Conservation (phyloP, 345 rosid species). For the Sisymbrium altissimum region DNA sequence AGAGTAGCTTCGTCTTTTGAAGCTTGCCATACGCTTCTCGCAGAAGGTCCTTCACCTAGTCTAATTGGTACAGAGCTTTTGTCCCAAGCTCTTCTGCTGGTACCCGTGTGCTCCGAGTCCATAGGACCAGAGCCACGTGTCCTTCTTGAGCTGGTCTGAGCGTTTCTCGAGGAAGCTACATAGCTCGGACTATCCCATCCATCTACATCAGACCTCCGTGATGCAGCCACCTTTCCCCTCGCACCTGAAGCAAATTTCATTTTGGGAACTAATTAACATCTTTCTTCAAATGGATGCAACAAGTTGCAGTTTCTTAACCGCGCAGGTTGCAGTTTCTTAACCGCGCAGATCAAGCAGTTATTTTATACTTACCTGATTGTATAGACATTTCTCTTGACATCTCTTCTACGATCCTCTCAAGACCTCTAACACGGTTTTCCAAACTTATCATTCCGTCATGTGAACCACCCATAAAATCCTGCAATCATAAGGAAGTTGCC, state of each 20-base stretch:
- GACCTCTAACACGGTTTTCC: slow-evolving; percentile 88
- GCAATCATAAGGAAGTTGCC: slow-evolving; percentile 20
- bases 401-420: slow-evolving; percentile 90
- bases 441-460: slow-evolving; percentile 81
- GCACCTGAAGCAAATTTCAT: slow-evolving; percentile 41
- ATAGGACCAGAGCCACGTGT: slow-evolving; percentile 45
- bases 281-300: slow-evolving; percentile 44
- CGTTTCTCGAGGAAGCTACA: slow-evolving; percentile 62
- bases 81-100: slow-evolving; percentile 81
- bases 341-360: slow-evolving; percentile 46
- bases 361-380: slow-evolving; percentile 62
- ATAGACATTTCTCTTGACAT: slow-evolving; percentile 82
- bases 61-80: slow-evolving; percentile 68
- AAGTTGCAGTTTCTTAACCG: slow-evolving; percentile 33
- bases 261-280: slow-evolving; percentile 39
- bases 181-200: slow-evolving; percentile 64
- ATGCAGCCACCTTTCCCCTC: slow-evolving; percentile 55
- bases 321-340: slow-evolving; percentile 36
- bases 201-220: slow-evolving; percentile 73
- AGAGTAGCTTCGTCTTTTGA: slow-evolving; percentile 98
- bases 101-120: slow-evolving; percentile 55
- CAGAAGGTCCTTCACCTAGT: slow-evolving; percentile 96
- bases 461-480: slow-evolving; percentile 99
- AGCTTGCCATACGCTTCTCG: slow-evolving; percentile 98
- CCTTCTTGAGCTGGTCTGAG: slow-evolving; percentile 55